These are phyloP conservation scores for Apium graveolens DNA, from an alignment of 129 eudicot species.

Conservation along the genomic window DNA sequence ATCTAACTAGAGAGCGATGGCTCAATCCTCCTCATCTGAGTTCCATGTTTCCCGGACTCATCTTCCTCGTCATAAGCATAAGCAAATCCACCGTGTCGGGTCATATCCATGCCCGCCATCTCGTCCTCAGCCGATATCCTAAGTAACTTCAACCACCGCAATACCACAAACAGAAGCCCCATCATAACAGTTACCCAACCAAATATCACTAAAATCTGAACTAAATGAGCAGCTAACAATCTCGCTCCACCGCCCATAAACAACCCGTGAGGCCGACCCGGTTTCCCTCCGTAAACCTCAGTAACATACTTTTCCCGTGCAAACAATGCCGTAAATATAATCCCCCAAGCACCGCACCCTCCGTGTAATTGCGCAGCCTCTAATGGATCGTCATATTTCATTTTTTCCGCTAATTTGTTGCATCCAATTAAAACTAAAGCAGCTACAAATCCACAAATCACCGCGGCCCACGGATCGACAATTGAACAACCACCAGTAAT, in stretches of 20 bases:
- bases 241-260: conserved; percentile 53
- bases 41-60: conserved; percentile 18
- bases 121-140: conserved; percentile 55
- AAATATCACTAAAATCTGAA: conserved; percentile 37
- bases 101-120: conserved; percentile 58
- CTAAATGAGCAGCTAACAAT: conserved; percentile 39
- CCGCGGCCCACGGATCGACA: conserved; percentile 64
- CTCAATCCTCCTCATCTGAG: conserved; percentile 34
- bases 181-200: conserved; percentile 50
- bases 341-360: conserved; percentile 66
- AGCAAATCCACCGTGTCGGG: conserved; percentile 61
- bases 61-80: conserved; percentile 48
- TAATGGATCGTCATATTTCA: conserved; percentile 48
- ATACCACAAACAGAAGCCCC: conserved; percentile 34
- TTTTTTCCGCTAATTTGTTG: conserved; percentile 38
- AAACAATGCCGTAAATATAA: conserved; percentile 49
- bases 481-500: conserved; percentile 56
- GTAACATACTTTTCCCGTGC: conserved; percentile 36
- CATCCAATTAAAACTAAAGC: conserved; percentile 44
- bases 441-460: conserved; percentile 56
- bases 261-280: conserved; percentile 44
- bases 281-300: conserved; percentile 40
- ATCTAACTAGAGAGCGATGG: neutral
- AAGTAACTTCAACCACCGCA: conserved; percentile 30
- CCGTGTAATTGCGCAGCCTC: conserved; percentile 68